A percentile compares a stretch with the other conserved stretches of the same genome.
phyloP scores from a whole-genome alignment of 2,329 filamentous ascomycete species.

The Dactylellina leptospora region DNA sequence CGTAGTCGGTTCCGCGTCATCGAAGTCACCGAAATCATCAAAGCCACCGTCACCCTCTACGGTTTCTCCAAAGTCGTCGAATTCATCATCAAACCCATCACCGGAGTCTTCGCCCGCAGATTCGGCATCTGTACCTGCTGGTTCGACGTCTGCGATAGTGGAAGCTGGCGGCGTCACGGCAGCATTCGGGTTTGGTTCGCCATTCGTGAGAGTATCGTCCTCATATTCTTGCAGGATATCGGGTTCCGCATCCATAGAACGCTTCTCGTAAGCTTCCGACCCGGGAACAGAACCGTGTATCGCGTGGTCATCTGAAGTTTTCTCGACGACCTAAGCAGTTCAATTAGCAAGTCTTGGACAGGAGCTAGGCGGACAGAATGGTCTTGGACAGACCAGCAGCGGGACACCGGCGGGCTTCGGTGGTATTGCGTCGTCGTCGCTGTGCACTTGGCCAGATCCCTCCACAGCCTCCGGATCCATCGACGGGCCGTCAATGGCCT shows the following conservation, averaged over 20 bases:
- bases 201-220: slow-evolving; percentile 24
- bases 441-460: too few relatives aligned
- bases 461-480: slow-evolving; percentile 1
- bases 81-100: slow-evolving; percentile 71
- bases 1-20: slow-evolving; percentile 68
- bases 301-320: slow-evolving; percentile 63
- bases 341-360: slow-evolving; percentile 1
- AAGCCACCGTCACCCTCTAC: slow-evolving; percentile 62
- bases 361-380: not conserved
- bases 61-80: slow-evolving; percentile 71
- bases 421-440: slow-evolving; percentile 17
- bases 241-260: slow-evolving; percentile 68
- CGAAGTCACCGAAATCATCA: slow-evolving; percentile 72
- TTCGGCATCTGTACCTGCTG: slow-evolving; percentile 55
- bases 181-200: slow-evolving; percentile 31
- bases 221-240: slow-evolving; percentile 67
- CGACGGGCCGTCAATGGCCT: slow-evolving; percentile 17
- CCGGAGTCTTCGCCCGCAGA: slow-evolving; percentile 62
- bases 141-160: slow-evolving; percentile 10
- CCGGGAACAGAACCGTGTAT: slow-evolving; percentile 71
- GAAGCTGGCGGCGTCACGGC: slow-evolving; percentile 26
- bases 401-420: slow-evolving; percentile 18
- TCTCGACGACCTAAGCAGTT: slow-evolving; percentile 60
- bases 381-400: slow-evolving; percentile 16
- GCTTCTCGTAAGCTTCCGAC: slow-evolving; percentile 68